Evolutionary conservation across 2,329 filamentous ascomycete species (phyloP).

Genomic region (Metarhizium rileyi): DNA sequence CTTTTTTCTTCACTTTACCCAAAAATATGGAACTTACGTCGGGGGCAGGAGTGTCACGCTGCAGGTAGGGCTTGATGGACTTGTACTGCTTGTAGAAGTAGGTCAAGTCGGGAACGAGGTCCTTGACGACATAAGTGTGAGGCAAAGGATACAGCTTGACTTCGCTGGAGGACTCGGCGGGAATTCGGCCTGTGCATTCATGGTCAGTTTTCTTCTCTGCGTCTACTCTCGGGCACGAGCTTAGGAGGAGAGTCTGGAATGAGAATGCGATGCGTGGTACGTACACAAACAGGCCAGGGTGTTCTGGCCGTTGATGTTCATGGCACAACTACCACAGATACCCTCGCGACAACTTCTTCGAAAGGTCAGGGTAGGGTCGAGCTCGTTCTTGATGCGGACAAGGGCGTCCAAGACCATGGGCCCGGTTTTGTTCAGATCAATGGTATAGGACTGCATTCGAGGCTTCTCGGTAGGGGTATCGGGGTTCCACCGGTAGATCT

Average conservation of each 20-base stretch:
- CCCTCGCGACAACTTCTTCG: conserved; percentile 93
- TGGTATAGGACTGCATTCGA: conserved; percentile 84
- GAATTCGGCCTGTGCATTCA: conserved; percentile 68
- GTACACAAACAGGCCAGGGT: conserved; percentile 94
- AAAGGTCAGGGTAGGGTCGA: conserved; percentile 94
- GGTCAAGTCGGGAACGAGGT: conserved; percentile 93
- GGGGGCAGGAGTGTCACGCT: conserved; percentile 73
- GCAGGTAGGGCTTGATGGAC: conserved; percentile 97
- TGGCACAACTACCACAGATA: conserved; percentile 96
- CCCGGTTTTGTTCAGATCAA: conserved; percentile 97
- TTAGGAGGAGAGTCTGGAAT: background rate
- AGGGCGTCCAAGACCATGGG: conserved; percentile 97
- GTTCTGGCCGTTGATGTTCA: conserved; percentile 99
- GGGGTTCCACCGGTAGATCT: conserved; percentile 98
- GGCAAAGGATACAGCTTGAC: conserved; percentile 95
- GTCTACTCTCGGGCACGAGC: background rate
- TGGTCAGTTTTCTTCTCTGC: background rate
- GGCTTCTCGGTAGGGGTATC: conserved; percentile 89
- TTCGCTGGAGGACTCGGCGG: conserved; percentile 68
- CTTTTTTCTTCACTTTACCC: background rate
- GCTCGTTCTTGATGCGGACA: conserved; percentile 98
- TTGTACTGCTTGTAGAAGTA: conserved; percentile 99
- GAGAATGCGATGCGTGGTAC: conserved; percentile 25
- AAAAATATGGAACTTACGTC: conserved; percentile 55
- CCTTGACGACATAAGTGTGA: conserved; percentile 98